These are phyloP conservation scores for Helichrysum umbraculigerum DNA, from an alignment of 129 eudicot genomes.

Conservation along the genomic window DNA sequence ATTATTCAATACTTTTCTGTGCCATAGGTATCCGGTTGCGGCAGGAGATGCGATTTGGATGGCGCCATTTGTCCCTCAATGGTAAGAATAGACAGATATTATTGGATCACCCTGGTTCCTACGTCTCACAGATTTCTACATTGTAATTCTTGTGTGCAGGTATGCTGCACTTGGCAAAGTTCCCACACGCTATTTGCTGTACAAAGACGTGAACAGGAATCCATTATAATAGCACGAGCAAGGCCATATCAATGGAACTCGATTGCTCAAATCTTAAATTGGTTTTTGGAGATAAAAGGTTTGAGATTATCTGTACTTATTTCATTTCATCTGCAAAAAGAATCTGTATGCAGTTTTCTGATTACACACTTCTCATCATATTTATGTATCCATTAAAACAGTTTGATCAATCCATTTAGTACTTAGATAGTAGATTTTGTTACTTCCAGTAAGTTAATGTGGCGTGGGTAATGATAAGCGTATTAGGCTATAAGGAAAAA, in stretches of 20 bases:
- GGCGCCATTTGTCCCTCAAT: constrained; percentile 99
- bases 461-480: not conserved
- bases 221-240: constrained; percentile 46
- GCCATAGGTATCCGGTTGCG: constrained; percentile 81
- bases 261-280: constrained; percentile 16
- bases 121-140: not conserved
- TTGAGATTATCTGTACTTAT: not conserved
- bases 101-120: constrained; percentile 6
- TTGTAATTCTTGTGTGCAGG: constrained; percentile 52
- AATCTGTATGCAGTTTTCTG: not conserved
- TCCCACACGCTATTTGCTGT: constrained; percentile 77
- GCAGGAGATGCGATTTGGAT: constrained; percentile 98
- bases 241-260: constrained; percentile 7
- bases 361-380: not conserved
- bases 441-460: not conserved
- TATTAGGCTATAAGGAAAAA: no score
- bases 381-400: constrained; percentile 6
- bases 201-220: constrained; percentile 91
- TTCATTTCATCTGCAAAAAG: not conserved
- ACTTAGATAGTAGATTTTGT: not conserved
- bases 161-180: constrained; percentile 96
- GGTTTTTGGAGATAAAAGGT: constrained; percentile 19
- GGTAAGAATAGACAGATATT: constrained; percentile 44
- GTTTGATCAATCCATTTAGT: not conserved
- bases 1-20: not conserved